These are phyloP conservation scores for Neonothopanus nambi DNA, from an alignment of 1,284 basidiomycete species.

Conservation along the genomic window DNA sequence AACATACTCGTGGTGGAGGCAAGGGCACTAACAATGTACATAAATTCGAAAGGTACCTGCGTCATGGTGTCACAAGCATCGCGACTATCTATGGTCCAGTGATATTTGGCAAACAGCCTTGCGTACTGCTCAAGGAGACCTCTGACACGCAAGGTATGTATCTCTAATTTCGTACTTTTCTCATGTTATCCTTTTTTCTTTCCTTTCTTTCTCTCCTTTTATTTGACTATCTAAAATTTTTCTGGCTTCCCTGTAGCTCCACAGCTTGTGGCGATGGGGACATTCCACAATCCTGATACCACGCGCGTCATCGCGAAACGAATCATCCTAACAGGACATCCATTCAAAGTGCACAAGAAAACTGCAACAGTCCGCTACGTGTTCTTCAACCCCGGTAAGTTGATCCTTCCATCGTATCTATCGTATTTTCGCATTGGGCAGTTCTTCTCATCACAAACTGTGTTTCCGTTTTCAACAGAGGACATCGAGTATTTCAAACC, in stretches of 20 bases:
- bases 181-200: background rate
- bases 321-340: constrained; percentile 92
- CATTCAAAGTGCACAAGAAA: constrained; percentile 97
- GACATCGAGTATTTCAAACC: constrained; percentile 95
- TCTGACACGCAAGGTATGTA: background rate
- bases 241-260: constrained; percentile 53
- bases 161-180: background rate
- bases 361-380: constrained; percentile 97
- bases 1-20: constrained; percentile 87
- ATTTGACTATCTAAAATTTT: background rate
- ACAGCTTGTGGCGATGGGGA: constrained; percentile 88
- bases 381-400: constrained; percentile 89
- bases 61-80: constrained; percentile 79
- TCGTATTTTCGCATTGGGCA: background rate
- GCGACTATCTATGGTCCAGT: constrained; percentile 90
- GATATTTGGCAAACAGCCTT: constrained; percentile 85
- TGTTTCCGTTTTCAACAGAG: constrained; percentile 43
- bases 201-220: background rate
- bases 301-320: constrained; percentile 92
- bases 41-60: constrained; percentile 94
- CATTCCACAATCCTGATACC: constrained; percentile 87
- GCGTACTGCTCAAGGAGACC: constrained; percentile 66
- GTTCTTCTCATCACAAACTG: background rate
- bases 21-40: constrained; percentile 95
- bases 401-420: constrained; percentile 1